Percentiles rank a stretch among this genome's conserved stretches.
These are phyloP conservation scores for Epipyxis sp. DNA, from an alignment of 108 stramenopile genomes.

Conservation along the genomic window DNA sequence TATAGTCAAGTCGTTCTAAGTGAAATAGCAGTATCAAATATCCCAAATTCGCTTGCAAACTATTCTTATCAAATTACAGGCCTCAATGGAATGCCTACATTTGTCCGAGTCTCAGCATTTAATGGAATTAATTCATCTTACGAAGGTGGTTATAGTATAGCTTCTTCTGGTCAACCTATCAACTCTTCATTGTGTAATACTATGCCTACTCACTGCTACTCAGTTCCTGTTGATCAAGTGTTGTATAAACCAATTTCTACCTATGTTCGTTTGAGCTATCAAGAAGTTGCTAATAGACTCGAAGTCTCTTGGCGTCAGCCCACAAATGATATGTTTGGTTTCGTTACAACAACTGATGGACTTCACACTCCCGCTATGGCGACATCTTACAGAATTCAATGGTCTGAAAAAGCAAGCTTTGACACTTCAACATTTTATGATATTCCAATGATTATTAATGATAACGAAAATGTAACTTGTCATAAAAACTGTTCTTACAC, in stretches of 20 bases:
- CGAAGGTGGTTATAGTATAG: not conserved
- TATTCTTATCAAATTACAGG: constrained; percentile 32
- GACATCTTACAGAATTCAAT: constrained; percentile 19
- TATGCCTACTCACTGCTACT: constrained; percentile 20
- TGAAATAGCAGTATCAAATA: not conserved
- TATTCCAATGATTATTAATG: constrained; percentile 21
- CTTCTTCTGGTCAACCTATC: not conserved
- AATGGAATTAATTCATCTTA: not conserved
- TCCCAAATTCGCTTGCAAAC: not conserved
- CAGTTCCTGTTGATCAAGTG: not conserved
- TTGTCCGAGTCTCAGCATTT: constrained; percentile 25
- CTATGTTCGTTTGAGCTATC: constrained; percentile 12
- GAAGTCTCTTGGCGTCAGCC: constrained; percentile 19
- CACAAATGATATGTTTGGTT: constrained; percentile 23
- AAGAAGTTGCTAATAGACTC: constrained; percentile 29
- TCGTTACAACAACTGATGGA: not conserved
- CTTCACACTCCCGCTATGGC: constrained; percentile 28
- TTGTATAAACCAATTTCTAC: constrained; percentile 12
- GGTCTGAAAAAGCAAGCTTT: not conserved
- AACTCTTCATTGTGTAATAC: constrained; percentile 4
- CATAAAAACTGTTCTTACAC: not conserved
- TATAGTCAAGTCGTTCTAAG: constrained; percentile 11
- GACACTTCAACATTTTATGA: not conserved
- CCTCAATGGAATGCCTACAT: not conserved
- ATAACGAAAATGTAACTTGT: constrained; percentile 8